Base-by-base conservation (phyloP, 1,284 basidiomycete species). In the Heliocybe sulcata region DNA sequence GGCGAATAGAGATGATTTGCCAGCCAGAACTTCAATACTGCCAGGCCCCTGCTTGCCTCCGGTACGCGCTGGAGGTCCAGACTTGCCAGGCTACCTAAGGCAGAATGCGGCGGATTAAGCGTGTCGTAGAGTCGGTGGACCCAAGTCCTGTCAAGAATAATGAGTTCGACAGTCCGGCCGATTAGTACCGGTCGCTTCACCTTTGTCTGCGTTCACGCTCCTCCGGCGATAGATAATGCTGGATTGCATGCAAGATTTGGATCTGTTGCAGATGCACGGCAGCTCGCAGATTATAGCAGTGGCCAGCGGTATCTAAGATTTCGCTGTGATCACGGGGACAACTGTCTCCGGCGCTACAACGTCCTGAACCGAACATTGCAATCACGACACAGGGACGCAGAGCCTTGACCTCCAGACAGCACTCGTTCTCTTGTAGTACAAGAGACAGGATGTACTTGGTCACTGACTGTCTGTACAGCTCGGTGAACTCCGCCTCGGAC, bases 201-300 rank as follows among this genome's bases (percentile, higher is more conserved):
- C 29, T 31, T 31, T 31, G 29, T 31, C 29, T 4, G 6, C 29
- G 29, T 12, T 31, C 29, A 12, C 29, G 29, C 6, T 31, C 29
- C 12, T 12, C 29, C 4, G 6, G 6, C 12, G 29, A 31, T 12
- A 31, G 4, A 31, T 12, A 31, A 12, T 31, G 29, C 29, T 6
- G 29, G 4, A 31, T 31, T 31, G 29, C 4, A 31, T 31, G 6
- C 29, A 26, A 8, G 3, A 60, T 56, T 33, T 53, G 47, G 4
- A 61, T 54, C 2, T 56, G 51, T 35, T 48, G 56, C 4, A 61
- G 53, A 53, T 56, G 52, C 22, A 58, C 50, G 8, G 51, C 51
- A 12, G 51, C 51, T 25, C 56, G 52, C 29, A 45, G 51, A 45
- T 59, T 56, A 25, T 60, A 61, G 51, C 51, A 54, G 22, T 16